Conservation (phyloP, 495 filamentous ascomycete genomes). For the Penicillium diatomitis region DNA sequence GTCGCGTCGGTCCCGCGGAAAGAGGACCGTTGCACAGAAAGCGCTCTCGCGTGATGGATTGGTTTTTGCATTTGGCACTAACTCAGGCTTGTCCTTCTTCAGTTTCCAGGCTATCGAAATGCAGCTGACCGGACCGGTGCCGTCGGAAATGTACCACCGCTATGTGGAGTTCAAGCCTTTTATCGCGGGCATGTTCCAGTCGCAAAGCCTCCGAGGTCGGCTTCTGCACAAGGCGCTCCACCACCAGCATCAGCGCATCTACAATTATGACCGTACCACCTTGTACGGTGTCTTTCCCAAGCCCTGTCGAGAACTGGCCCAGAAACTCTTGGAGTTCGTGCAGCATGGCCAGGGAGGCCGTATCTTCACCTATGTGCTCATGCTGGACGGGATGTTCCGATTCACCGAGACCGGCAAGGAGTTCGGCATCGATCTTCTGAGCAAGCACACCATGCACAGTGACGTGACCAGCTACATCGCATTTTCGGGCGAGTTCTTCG, state of each 20-base stretch:
- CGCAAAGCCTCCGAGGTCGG: conserved; percentile 62
- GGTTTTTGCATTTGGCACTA: background rate
- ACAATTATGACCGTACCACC: conserved; percentile 73
- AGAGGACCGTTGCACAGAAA: background rate
- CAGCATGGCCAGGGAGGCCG: conserved; percentile 78
- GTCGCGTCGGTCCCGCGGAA: conserved; percentile 12
- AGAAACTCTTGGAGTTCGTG: conserved; percentile 75
- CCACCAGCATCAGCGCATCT: conserved; percentile 79
- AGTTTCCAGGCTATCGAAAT: conserved; percentile 93
- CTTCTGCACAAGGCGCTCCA: conserved; percentile 78
- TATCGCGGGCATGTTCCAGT: conserved; percentile 80
- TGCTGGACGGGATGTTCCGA: conserved; percentile 71
- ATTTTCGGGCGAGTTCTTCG: conserved; percentile 87
- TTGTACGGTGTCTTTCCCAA: conserved; percentile 52
- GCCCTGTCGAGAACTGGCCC: conserved; percentile 52
- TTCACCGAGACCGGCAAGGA: conserved; percentile 95
- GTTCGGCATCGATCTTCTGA: conserved; percentile 84
- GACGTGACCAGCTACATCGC: conserved; percentile 85
- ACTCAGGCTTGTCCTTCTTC: conserved; percentile 1
- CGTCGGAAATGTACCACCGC: conserved; percentile 69
- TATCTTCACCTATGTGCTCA: conserved; percentile 88
- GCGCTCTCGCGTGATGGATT: background rate
- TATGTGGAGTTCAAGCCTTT: conserved; percentile 91
- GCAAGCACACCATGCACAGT: conserved; percentile 93
- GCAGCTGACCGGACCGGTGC: conserved; percentile 76